These are phyloP conservation scores for Geotrichum histeridarum DNA, from an alignment of 1,139 yeast species.

Conservation along the genomic window DNA sequence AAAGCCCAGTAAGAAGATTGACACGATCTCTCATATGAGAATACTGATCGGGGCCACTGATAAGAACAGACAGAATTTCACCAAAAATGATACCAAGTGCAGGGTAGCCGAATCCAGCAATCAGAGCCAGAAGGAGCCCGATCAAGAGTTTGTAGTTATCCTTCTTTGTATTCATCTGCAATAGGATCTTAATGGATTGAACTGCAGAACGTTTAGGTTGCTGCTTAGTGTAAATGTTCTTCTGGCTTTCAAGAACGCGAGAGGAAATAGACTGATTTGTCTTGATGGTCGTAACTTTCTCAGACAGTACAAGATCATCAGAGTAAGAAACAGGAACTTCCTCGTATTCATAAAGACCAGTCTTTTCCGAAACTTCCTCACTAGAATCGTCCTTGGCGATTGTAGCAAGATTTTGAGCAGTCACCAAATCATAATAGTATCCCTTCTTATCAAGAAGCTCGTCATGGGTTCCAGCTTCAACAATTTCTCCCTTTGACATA, in stretches of 20 bases:
- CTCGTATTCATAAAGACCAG: background rate
- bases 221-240: background rate
- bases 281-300: constrained; percentile 1
- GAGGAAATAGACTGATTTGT: constrained; percentile 10
- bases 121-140: constrained; percentile 34
- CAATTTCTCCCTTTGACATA: constrained; percentile 40
- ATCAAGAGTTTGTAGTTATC: constrained; percentile 18
- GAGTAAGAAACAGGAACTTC: background rate
- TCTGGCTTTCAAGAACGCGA: background rate
- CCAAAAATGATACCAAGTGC: constrained; percentile 41
- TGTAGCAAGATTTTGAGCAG: constrained; percentile 34
- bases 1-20: constrained; percentile 38
- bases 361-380: constrained; percentile 8
- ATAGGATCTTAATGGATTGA: background rate
- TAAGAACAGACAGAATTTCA: constrained; percentile 36
- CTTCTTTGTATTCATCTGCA: background rate
- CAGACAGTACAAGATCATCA: background rate
- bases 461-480: constrained; percentile 43
- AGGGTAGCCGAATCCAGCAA: constrained; percentile 41
- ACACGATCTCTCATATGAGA: constrained; percentile 37
- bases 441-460: constrained; percentile 37
- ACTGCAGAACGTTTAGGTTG: background rate
- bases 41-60: constrained; percentile 35
- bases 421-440: constrained; percentile 36
- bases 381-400: constrained; percentile 16